Evolutionary conservation across 352 stramenopile species (phyloP).

Genomic region (Globisporangium parvum): DNA sequence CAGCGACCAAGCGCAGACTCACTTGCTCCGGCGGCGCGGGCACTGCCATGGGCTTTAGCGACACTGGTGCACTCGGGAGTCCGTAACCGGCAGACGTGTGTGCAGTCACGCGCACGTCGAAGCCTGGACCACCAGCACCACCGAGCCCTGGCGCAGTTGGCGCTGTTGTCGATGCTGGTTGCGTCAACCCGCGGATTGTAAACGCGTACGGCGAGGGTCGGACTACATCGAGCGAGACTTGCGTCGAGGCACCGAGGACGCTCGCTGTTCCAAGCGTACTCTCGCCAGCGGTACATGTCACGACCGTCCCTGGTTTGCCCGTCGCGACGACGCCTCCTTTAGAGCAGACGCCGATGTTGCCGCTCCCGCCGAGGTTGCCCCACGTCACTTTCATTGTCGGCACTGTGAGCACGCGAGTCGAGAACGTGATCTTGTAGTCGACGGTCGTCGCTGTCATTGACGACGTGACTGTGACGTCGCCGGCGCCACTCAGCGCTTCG

Average conservation of each 20-base stretch:
- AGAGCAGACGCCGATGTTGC: constrained; percentile 43
- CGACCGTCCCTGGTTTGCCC: constrained; percentile 28
- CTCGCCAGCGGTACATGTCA: constrained; percentile 43
- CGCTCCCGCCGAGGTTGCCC: constrained; percentile 27
- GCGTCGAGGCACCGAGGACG: constrained; percentile 26
- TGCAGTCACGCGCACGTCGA: constrained; percentile 55
- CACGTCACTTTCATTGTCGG: constrained; percentile 28
- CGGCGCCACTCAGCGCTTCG: constrained; percentile 65
- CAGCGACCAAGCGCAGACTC: constrained; percentile 74
- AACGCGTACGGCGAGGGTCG: constrained; percentile 46
- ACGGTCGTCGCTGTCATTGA: constrained; percentile 16
- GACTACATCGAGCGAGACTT: constrained; percentile 42
- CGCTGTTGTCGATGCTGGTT: constrained; percentile 22
- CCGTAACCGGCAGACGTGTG: constrained; percentile 63
- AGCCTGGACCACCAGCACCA: constrained; percentile 34
- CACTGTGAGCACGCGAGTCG: constrained; percentile 30
- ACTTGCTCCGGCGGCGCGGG: constrained; percentile 69
- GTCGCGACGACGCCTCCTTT: constrained; percentile 20
- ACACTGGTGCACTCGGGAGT: constrained; percentile 36
- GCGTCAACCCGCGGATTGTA: constrained; percentile 40
- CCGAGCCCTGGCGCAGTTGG: constrained; percentile 32
- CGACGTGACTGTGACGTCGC: constrained; percentile 70
- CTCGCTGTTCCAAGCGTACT: constrained; percentile 28
- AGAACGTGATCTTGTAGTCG: constrained; percentile 58
- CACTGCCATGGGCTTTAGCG: constrained; percentile 86